phyloP scores from a whole-genome alignment of 1,139 yeast species.

The Scheffersomyces insectosa region DNA sequence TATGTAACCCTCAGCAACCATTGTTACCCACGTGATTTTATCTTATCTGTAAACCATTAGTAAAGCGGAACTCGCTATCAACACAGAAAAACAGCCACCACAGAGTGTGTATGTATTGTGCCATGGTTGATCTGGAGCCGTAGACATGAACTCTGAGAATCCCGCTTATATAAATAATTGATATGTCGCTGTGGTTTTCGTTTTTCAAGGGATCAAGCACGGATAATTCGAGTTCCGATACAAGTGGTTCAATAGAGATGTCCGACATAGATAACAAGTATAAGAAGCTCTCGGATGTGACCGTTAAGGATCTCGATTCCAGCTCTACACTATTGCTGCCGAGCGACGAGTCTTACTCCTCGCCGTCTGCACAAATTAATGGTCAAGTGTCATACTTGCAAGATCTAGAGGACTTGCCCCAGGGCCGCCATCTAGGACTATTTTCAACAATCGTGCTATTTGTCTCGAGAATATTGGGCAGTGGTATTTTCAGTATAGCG shows the following conservation, averaged over 20 bases:
- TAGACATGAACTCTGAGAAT: not conserved
- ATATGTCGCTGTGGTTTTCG: conserved; percentile 1
- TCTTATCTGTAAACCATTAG: not conserved
- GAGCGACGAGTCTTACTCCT: not conserved
- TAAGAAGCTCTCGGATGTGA: not conserved
- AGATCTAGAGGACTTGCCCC: conserved; percentile 60
- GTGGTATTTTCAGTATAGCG: conserved; percentile 75
- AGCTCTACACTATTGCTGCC: not conserved
- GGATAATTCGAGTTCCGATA: not conserved
- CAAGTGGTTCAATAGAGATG: not conserved
- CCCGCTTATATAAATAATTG: not conserved
- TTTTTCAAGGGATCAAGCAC: not conserved
- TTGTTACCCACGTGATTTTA: not conserved
- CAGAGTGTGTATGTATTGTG: not conserved
- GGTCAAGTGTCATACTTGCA: conserved; percentile 23
- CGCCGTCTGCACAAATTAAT: conserved; percentile 8
- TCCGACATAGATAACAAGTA: not conserved
- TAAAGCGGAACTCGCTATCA: not conserved
- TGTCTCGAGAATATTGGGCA: conserved; percentile 70
- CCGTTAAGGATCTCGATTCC: not conserved
- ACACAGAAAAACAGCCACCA: conserved; percentile 1
- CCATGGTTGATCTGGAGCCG: not conserved
- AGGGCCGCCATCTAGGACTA: conserved; percentile 71
- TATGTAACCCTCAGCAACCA: not conserved
- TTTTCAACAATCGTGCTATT: conserved; percentile 65